These are phyloP conservation scores for Nannochloropsis salina DNA, from an alignment of 108 stramenopile species.

Conservation along the genomic window DNA sequence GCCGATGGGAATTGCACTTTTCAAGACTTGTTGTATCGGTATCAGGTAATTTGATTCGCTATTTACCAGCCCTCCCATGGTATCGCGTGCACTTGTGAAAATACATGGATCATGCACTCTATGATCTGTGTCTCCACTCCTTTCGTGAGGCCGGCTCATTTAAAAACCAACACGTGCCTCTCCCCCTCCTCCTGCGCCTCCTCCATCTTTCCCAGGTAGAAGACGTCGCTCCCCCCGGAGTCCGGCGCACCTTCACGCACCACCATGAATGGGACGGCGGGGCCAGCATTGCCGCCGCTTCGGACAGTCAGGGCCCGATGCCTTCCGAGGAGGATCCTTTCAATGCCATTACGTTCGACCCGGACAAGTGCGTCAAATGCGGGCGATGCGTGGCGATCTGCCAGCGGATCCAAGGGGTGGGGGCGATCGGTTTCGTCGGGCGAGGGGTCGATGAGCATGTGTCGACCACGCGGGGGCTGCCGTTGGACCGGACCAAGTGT, in stretches of 20 bases:
- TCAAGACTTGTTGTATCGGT: conserved; percentile 50
- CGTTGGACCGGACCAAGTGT: conserved; percentile 53
- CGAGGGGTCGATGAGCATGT: conserved; percentile 46
- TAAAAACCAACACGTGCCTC: not conserved
- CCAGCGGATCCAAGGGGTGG: conserved; percentile 39
- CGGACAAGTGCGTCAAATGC: conserved; percentile 56
- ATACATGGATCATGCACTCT: too few species aligned
- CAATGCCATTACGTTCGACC: conserved; percentile 44
- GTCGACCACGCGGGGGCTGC: conserved; percentile 50
- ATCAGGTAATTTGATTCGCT: conserved; percentile 29
- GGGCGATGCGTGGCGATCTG: conserved; percentile 56
- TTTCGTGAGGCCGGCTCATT: too few species aligned
- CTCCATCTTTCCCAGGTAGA: conserved; percentile 18
- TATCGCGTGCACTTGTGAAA: too few species aligned
- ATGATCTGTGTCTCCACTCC: too few species aligned
- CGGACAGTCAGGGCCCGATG: not conserved
- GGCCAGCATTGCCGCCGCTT: not conserved
- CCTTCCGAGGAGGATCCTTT: conserved; percentile 45
- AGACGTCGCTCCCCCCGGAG: conserved; percentile 45
- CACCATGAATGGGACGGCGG: conserved; percentile 36
- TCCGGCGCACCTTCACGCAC: conserved; percentile 42
- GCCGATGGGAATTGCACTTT: conserved; percentile 53
- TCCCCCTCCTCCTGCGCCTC: not conserved
- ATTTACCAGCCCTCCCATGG: too few species aligned
- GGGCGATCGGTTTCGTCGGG: conserved; percentile 54